These are phyloP conservation scores for Phytophthora fragariaefolia DNA, from an alignment of 352 stramenopile species.

Conservation along the genomic window DNA sequence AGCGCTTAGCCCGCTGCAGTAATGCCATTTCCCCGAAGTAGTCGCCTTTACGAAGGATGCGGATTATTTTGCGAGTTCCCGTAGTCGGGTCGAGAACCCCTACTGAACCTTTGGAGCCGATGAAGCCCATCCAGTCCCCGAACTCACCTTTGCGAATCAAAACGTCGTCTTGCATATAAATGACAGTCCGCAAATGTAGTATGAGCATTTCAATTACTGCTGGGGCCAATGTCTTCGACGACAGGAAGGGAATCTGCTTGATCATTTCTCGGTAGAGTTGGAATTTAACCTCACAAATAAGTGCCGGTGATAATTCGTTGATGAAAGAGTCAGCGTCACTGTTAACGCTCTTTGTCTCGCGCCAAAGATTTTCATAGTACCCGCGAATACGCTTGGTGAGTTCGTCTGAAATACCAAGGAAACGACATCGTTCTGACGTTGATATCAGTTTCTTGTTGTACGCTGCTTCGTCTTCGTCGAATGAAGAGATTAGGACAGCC, in stretches of 20 bases:
- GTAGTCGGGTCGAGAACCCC: conserved; percentile 61
- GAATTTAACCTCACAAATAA: conserved; percentile 84
- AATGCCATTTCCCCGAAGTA: conserved; percentile 80
- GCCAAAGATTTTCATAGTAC: conserved; percentile 78
- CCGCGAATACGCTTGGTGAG: conserved; percentile 60
- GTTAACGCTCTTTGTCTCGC: conserved; percentile 70
- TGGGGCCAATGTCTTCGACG: conserved; percentile 61
- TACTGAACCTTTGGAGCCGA: conserved; percentile 67
- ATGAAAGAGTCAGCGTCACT: conserved; percentile 76
- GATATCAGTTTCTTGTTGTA: conserved; percentile 80
- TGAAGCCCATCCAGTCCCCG: conserved; percentile 86
- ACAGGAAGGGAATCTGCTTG: conserved; percentile 82
- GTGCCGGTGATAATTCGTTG: conserved; percentile 70
- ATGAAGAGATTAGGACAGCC: conserved; percentile 67
- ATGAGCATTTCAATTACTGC: conserved; percentile 84
- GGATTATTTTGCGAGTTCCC: conserved; percentile 55
- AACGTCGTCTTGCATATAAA: conserved; percentile 86
- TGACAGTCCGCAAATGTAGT: conserved; percentile 69
- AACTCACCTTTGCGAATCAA: conserved; percentile 83
- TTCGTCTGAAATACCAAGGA: conserved; percentile 64
- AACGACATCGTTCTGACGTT: conserved; percentile 67
- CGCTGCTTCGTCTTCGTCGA: conserved; percentile 67
- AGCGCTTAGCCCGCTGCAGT: conserved; percentile 60
- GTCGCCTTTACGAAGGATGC: conserved; percentile 65
- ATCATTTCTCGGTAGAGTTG: conserved; percentile 82